A percentile compares a stretch with the other conserved stretches of the same genome.
Conservation (phyloP, 2,329 filamentous ascomycete genomes). For the Nigrograna mackinnonii region DNA sequence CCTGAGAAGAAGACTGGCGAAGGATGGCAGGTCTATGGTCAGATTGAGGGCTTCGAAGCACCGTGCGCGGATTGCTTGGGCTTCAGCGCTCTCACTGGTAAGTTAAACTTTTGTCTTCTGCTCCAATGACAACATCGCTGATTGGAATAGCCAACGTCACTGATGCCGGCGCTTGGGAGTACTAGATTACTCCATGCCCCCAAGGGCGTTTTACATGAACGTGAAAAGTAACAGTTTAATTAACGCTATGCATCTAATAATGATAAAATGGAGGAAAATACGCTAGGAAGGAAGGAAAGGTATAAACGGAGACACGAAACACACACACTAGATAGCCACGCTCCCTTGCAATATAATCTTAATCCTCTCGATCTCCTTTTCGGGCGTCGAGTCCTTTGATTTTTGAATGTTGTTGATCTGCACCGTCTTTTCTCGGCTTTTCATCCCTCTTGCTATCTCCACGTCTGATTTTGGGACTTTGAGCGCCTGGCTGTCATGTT, state of each 20-base stretch:
- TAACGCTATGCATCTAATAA: no score
- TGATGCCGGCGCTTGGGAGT: conserved; percentile 38
- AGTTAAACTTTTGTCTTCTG: conserved; percentile 7
- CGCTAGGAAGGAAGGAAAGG: no score
- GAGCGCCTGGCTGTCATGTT: conserved; percentile 59
- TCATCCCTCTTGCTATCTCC: conserved; percentile 64
- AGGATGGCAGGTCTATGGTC: conserved; percentile 39
- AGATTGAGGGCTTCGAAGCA: conserved; percentile 21
- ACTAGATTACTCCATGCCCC: conserved; percentile 19
- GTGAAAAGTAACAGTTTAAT: not conserved
- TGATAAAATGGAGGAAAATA: no score
- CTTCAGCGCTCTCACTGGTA: conserved; percentile 37
- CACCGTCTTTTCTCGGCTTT: conserved; percentile 65
- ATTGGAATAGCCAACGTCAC: conserved; percentile 20
- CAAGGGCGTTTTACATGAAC: conserved; percentile 4
- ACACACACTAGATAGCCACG: no score
- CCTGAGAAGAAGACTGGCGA: conserved; percentile 19
- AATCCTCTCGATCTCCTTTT: conserved; percentile 27
- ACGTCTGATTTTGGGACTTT: conserved; percentile 66
- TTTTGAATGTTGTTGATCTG: conserved; percentile 14
- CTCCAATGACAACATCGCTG: conserved; percentile 6
- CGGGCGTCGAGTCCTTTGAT: conserved; percentile 14
- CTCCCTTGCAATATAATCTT: conserved; percentile 26
- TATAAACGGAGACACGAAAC: no score
- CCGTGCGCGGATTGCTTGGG: conserved; percentile 30